Evolutionary conservation across 2,329 filamentous ascomycete species (phyloP), one percentile per base, ranked within the genome.

Genomic region (Colletotrichum salicis): DNA sequence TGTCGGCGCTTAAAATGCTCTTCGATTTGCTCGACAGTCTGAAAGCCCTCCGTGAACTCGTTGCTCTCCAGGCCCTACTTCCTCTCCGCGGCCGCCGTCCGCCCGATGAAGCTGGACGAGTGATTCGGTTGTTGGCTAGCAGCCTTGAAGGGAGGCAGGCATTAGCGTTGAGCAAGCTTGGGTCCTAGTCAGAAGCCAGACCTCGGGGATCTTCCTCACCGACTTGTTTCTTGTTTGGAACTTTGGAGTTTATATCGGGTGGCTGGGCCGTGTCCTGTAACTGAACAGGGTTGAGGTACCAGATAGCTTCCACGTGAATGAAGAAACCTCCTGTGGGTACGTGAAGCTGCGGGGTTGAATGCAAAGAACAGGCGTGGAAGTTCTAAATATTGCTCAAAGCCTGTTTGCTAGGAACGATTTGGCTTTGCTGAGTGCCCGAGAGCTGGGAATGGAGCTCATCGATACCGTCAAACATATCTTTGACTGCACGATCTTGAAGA

Each of bases 1-100:
- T 73, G 66, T 57, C 74, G 74, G 75, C 75, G 75, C 75, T 76
- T 76, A 76, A 74, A 65, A 31, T 65, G 35, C 56, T 24, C 33
- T 19, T 70, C 65, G 60, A 68, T 55, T 56, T 71, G 55, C 57
- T 51, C 63, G 15, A 56, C 35, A 55, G 6, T 45, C 60, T 61
- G 33, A 27, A 37, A 35, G 45, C 27, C 37, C n/a, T 57, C 31
- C 12, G 27, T 29, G 27, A 29, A 29, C 4, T 29, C 27, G 35
- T 41, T 41, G 27, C n/a, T n/a, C 35, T 41, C 37, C 37, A 27
- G 54, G 64, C 55, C 56, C 60, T 64, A 35, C 51, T 52, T 58
- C 52, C 41, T 69, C 67, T 35, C 52, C 52, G 33, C 31, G 37
- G 22, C 48, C 60, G 51, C 37, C 24, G 41, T 19, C 45, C 29